Percentiles rank a stretch among this genome's conserved stretches.
phyloP scores from a whole-genome alignment of 441 rosid genomes.

The Macaranga tanarius region DNA sequence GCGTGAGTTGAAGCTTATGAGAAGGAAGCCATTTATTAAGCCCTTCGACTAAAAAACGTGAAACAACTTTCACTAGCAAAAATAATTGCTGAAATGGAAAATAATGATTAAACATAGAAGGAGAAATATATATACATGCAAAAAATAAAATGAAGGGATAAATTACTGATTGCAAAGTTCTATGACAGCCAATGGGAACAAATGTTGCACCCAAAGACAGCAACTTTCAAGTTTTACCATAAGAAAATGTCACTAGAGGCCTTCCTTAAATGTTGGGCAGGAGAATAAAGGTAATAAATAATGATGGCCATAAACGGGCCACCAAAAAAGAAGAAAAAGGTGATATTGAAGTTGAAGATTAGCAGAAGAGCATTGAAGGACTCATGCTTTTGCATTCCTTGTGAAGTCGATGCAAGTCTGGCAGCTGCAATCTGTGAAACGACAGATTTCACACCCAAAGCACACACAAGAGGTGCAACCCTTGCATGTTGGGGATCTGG shows the following conservation, averaged over 20 bases:
- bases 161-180: constrained; percentile 28
- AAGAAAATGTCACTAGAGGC: constrained; percentile 18
- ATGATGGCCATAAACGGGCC: constrained; percentile 22
- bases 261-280: constrained; percentile 13
- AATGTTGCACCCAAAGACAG: constrained; percentile 26
- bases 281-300: constrained; percentile 17
- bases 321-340: constrained; percentile 1
- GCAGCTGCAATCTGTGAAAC: constrained; percentile 90
- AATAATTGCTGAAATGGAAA: not conserved
- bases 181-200: constrained; percentile 28
- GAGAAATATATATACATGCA: not conserved
- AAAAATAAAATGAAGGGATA: constrained; percentile 20
- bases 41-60: not conserved
- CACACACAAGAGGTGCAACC: constrained; percentile 99
- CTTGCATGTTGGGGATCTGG: constrained; percentile 75
- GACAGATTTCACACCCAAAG: constrained; percentile 90
- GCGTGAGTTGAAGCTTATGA: too few relatives aligned
- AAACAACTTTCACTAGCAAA: not conserved
- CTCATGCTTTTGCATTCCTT: constrained; percentile 56
- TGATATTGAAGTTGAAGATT: not conserved
- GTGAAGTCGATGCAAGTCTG: constrained; percentile 95
- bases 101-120: not conserved
- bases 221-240: constrained; percentile 27
- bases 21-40: too few relatives aligned
- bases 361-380: not conserved